Base-by-base conservation (phyloP, 1,284 basidiomycete species). In the Somion occarium region DNA sequence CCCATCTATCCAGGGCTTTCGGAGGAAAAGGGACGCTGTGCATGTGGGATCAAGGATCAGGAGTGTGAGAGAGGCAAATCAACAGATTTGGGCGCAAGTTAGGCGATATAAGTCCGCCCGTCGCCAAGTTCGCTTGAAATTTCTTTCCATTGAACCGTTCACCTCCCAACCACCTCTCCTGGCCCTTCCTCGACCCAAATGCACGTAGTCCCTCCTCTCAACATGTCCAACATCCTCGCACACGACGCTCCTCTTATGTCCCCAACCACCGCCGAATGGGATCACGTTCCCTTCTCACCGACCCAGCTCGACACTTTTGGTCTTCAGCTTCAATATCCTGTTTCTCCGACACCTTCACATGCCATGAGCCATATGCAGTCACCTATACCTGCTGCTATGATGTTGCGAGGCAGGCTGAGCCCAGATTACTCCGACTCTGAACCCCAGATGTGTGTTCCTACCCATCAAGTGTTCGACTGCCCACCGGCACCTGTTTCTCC, bases 381-480 rank as follows among this genome's bases (percentile, higher is more conserved):
- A 34, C 78, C 82, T 2, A 60, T 73, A 30, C 72, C 74, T 5
- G 50, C 73, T 20, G 54, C 70, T n/a, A 71, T 69, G 50, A 69
- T 76, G 58, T 78, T 83, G 69, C 73, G 74, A 54, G 54, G 54
- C 52, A 73, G 73, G 58, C 68, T 70, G 61, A 66, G 69, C 63
- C 69, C 79, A n/a, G 79, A 79, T 57, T 61, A 68, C 12, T 60
- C 62, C 24, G 68, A 71, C 13, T 70, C 76, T 44, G 73, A 78
- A 53, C 75, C 75, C 51, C 72, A 76, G 51, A 67, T 79, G 39
- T 88, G 84, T 62, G 65, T 87, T 19, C 76, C 85, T 34, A 87
- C 85, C 11, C 78, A 80, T 63, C 81, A 88, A 68, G 73, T 87
- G 55, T 87, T 87, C 66, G 83, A 86, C 66, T 73, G 83, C 53